Evolutionary conservation across 345 rosid genomes (phyloP), one percentile per base, ranked within the genome.

Genomic region (Heritiera fomes): DNA sequence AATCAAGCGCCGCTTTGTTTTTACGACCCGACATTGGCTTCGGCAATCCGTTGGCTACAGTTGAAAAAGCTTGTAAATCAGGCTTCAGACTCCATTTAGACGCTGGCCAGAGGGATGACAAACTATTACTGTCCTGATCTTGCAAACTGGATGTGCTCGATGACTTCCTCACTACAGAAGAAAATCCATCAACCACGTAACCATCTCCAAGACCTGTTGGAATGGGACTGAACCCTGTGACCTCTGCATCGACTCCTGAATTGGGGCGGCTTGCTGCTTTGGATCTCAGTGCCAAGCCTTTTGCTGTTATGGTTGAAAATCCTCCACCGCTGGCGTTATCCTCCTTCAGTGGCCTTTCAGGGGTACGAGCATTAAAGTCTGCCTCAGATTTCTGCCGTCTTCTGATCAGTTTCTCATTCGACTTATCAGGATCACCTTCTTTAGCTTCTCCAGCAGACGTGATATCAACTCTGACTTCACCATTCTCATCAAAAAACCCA

Each of bases 1-100:
- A 93, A 86, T 95, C 98, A 43, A 93, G 84, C 3, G 98, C 98
- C n/a, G 95, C 85, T 85, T 93, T 92, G 88, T 81, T 86, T 82
- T 84, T 87, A 76, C 93, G 80, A 61, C 86, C 91, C 23, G 89
- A 80, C 84, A 87, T 79, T 45, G 94, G 95, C 82, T 84, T 90
- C 3, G 95, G 91, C 77, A 94, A 83, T 38, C 97, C 95, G 71
- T 92, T 97, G 74, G 89, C 88, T 34, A 82, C 87, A 5, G 80
- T 78, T 56, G 94, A 83, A 30, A 90, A 82, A 63, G 86, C 88
- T 60, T 84, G 94, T 72, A 91, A 79, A 74, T 93, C 98, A 7
- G 89, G 81, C 78, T 85, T 93, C 86, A 91, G 72, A 50, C 81
- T 87, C 95, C 97, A 82, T 40, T 81, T 92, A 4, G 95, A 77